phyloP scores from a whole-genome alignment of 2,329 filamentous ascomycete species.

The Xylaria sp. region DNA sequence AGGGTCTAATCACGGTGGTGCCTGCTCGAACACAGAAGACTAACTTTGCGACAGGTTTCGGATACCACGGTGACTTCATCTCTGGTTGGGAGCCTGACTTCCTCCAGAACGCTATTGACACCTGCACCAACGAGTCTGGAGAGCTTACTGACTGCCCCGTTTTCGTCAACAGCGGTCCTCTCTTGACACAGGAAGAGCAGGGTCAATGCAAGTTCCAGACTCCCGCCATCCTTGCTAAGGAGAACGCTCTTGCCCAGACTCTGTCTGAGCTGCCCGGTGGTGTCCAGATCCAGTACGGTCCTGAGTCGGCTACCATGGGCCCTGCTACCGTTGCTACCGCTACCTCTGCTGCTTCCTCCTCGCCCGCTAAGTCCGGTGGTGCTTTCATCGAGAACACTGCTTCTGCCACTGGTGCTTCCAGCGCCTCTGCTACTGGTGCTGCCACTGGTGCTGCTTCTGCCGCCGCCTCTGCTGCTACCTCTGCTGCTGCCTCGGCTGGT shows the following conservation, averaged over 20 bases:
- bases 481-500: constrained; percentile 17
- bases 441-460: not conserved
- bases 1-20: not conserved
- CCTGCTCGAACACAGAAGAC: not conserved
- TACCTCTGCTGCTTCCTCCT: constrained; percentile 2
- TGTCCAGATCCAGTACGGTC: constrained; percentile 39
- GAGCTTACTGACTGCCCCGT: constrained; percentile 66
- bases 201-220: constrained; percentile 57
- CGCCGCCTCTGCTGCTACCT: constrained; percentile 8
- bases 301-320: constrained; percentile 25
- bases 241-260: constrained; percentile 41
- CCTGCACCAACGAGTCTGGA: constrained; percentile 68
- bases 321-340: constrained; percentile 18
- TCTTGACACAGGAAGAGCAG: constrained; percentile 55
- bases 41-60: constrained; percentile 48
- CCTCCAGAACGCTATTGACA: constrained; percentile 65
- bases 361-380: constrained; percentile 27
- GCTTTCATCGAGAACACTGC: constrained; percentile 29
- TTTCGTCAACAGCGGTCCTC: constrained; percentile 48
- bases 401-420: constrained; percentile 13
- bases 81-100: constrained; percentile 68
- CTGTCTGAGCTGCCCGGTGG: constrained; percentile 61
- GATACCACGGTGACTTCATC: constrained; percentile 77
- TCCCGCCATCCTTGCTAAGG: constrained; percentile 49
- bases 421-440: not conserved